phyloP scores from a whole-genome alignment of 176 grass and related monocot species.

The Tillandsia leiboldiana region DNA sequence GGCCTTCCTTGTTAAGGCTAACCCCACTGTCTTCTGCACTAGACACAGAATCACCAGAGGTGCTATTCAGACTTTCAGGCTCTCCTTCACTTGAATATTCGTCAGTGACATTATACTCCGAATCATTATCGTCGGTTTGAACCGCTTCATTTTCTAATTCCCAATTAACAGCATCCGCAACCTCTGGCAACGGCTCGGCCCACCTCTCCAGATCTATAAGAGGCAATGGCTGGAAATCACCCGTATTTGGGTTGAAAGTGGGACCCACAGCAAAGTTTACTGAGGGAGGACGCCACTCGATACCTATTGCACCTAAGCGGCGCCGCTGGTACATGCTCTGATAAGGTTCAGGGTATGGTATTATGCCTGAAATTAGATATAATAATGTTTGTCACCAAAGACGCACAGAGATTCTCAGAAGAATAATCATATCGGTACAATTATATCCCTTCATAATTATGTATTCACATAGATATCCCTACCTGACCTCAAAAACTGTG shows the following conservation, averaged over 20 bases:
- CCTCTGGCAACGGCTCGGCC: conserved; percentile 81
- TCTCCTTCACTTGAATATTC: conserved; percentile 65
- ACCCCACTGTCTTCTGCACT: conserved; percentile 40
- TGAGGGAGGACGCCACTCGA: conserved; percentile 80
- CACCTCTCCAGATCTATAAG: conserved; percentile 78
- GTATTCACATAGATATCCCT: too few species aligned
- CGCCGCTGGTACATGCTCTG: conserved; percentile 91
- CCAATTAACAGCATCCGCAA: conserved; percentile 67
- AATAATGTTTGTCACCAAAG: background rate
- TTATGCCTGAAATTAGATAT: conserved; percentile 67
- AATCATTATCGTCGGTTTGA: conserved; percentile 91
- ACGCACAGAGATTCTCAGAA: background rate
- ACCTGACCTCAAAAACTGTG: too few species aligned
- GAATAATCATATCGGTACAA: background rate
- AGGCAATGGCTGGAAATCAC: conserved; percentile 87
- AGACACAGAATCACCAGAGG: conserved; percentile 52
- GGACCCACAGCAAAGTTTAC: conserved; percentile 86
- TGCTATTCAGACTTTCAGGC: conserved; percentile 47
- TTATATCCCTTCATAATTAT: too few species aligned
- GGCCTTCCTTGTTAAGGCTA: conserved; percentile 33
- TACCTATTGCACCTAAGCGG: conserved; percentile 68
- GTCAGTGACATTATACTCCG: conserved; percentile 87
- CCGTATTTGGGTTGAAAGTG: conserved; percentile 78
- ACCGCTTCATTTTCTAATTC: conserved; percentile 61
- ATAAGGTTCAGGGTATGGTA: conserved; percentile 89